These are phyloP conservation scores for Sugiyamaella xylanicola DNA, from an alignment of 1,139 yeast genomes.

Conservation along the genomic window DNA sequence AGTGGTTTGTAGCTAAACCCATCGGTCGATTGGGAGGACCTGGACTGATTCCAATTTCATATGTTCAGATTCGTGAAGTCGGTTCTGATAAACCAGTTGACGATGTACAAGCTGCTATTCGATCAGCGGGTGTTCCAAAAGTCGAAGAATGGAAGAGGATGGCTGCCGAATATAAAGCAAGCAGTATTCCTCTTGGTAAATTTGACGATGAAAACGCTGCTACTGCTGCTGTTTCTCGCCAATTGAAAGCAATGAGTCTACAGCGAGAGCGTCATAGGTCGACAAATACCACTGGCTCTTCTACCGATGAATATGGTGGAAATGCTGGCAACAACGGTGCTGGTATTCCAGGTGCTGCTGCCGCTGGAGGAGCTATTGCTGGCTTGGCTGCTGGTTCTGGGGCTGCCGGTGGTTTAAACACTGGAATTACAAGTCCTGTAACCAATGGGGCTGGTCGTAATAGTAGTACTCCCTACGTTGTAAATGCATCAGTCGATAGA, in stretches of 20 bases:
- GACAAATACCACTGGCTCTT: slow-evolving; percentile 11
- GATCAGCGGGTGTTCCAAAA: slow-evolving; percentile 72
- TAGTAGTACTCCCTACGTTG: slow-evolving; percentile 32
- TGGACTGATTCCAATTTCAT: slow-evolving; percentile 90
- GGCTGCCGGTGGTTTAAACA: not conserved
- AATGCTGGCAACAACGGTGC: not conserved
- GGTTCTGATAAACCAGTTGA: slow-evolving; percentile 56
- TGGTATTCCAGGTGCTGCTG: not conserved
- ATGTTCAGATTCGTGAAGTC: slow-evolving; percentile 82
- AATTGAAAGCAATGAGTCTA: slow-evolving; percentile 7
- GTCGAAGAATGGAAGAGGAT: slow-evolving; percentile 94
- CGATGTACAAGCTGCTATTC: slow-evolving; percentile 57
- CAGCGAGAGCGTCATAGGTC: slow-evolving; percentile 22
- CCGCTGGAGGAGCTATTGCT: not conserved
- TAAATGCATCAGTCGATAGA: slow-evolving; percentile 75
- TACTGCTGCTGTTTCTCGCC: slow-evolving; percentile 14
- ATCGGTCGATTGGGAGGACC: slow-evolving; percentile 96
- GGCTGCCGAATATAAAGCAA: slow-evolving; percentile 91
- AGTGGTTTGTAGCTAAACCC: slow-evolving; percentile 98
- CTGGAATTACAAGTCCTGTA: not conserved
- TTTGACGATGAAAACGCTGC: slow-evolving; percentile 40
- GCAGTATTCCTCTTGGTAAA: slow-evolving; percentile 74
- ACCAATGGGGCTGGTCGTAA: slow-evolving; percentile 6
- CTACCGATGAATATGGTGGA: slow-evolving; percentile 6
- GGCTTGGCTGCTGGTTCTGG: not conserved